A percentile compares a stretch with the other conserved stretches of the same genome.
Evolutionary conservation across 2,329 filamentous ascomycete genomes (phyloP).

Genomic region (Grosmannia huntii): DNA sequence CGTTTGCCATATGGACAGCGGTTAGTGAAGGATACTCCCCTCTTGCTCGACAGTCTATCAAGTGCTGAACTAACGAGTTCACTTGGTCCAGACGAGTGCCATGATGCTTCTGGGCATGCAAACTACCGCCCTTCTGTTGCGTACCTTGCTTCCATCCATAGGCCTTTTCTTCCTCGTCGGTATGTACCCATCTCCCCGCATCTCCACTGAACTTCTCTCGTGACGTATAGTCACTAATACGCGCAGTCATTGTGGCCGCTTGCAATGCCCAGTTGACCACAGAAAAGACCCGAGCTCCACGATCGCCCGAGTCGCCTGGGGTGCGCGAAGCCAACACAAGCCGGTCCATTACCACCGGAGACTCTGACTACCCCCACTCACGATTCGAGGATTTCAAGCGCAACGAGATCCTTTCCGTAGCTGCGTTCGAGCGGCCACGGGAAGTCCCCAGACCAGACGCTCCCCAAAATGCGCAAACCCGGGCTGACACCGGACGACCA

Average conservation of each 20-base stretch:
- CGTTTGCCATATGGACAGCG: constrained; percentile 39
- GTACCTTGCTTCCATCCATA: constrained; percentile 36
- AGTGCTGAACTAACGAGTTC: neutral
- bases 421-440: constrained; percentile 23
- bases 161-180: constrained; percentile 37
- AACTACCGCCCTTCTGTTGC: constrained; percentile 27
- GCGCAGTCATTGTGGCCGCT: constrained; percentile 25
- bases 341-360: constrained; percentile 28
- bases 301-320: constrained; percentile 25
- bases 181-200: constrained; percentile 14
- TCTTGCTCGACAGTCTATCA: neutral
- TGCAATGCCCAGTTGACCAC: constrained; percentile 22
- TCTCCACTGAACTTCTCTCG: neutral
- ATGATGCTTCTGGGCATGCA: constrained; percentile 35
- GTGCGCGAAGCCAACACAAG: constrained; percentile 22
- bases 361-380: constrained; percentile 30
- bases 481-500: neutral
- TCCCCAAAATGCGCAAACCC: neutral
- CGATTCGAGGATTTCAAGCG: constrained; percentile 37
- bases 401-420: constrained; percentile 23
- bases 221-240: neutral
- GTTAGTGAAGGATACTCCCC: constrained; percentile 24
- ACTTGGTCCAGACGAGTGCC: constrained; percentile 30
- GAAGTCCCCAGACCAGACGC: constrained; percentile 12
- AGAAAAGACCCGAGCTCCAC: constrained; percentile 17